phyloP scores from a whole-genome alignment of 495 filamentous ascomycete species.

The Immersiella caudata region DNA sequence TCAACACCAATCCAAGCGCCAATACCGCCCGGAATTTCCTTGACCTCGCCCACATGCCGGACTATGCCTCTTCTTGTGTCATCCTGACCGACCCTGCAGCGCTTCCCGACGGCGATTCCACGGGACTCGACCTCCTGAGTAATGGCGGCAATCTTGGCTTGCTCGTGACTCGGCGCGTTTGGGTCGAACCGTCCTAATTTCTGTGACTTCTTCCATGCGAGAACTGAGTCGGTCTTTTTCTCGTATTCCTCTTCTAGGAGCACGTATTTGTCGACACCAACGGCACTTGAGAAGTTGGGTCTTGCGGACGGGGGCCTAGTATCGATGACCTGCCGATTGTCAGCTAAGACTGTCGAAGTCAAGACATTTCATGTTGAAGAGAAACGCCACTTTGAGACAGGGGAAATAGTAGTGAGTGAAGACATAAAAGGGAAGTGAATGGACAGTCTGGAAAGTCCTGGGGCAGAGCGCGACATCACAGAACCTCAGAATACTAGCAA shows the following conservation, averaged over 20 bases:
- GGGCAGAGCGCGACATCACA: no score
- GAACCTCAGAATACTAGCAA: no score
- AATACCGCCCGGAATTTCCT: constrained; percentile 70
- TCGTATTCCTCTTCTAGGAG: constrained; percentile 83
- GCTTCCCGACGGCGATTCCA: constrained; percentile 65
- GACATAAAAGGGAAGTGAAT: no score
- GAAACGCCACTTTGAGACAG: background rate
- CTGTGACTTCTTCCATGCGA: constrained; percentile 90
- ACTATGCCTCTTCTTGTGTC: constrained; percentile 82
- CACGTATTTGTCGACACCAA: constrained; percentile 80
- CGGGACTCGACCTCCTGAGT: constrained; percentile 65
- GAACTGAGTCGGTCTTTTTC: constrained; percentile 78
- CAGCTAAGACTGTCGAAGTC: constrained; percentile 13
- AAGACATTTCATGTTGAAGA: background rate
- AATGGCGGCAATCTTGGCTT: constrained; percentile 68
- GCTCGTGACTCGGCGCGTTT: constrained; percentile 68
- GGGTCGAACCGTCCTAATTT: constrained; percentile 96
- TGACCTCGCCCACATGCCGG: constrained; percentile 78
- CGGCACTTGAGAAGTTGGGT: constrained; percentile 76
- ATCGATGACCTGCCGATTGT: constrained; percentile 69
- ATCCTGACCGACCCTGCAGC: constrained; percentile 64
- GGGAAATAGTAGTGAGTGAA: background rate
- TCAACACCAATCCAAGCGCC: constrained; percentile 85
- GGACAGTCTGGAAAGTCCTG: no score
- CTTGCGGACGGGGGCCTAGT: constrained; percentile 70